Evolutionary conservation across 352 stramenopile genomes (phyloP).

Genomic region (Globisporangium polare): DNA sequence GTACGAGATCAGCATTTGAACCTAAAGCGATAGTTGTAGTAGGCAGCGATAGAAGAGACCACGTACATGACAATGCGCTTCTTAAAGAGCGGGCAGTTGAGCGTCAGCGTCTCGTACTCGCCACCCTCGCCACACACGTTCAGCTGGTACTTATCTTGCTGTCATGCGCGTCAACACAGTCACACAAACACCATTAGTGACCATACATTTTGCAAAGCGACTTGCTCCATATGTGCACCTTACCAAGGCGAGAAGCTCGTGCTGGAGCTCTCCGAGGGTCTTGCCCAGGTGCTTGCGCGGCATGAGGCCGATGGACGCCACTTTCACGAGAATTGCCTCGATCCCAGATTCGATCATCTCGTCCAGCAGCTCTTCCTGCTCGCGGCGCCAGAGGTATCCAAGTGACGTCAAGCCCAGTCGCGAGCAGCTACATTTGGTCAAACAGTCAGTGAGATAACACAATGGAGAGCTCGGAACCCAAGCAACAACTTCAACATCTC

Average conservation of each 20-base stretch:
- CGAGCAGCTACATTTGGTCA: slow-evolving; percentile 57
- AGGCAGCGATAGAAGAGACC: no score
- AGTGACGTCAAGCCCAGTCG: slow-evolving; percentile 94
- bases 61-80: slow-evolving; percentile 89
- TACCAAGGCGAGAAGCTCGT: slow-evolving; percentile 88
- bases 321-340: slow-evolving; percentile 96
- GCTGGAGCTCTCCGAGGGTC: slow-evolving; percentile 85
- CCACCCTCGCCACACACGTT: slow-evolving; percentile 98
- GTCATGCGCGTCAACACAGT: slow-evolving; percentile 1
- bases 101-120: slow-evolving; percentile 99
- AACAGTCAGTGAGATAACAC: background rate
- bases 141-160: slow-evolving; percentile 95
- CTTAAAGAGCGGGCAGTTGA: slow-evolving; percentile 97
- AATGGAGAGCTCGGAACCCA: slow-evolving; percentile 12
- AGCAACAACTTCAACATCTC: background rate
- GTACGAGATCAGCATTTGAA: background rate
- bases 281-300: slow-evolving; percentile 79
- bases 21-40: background rate
- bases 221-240: background rate
- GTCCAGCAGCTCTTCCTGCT: slow-evolving; percentile 90
- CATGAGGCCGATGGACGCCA: slow-evolving; percentile 91
- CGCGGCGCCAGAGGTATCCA: slow-evolving; percentile 94
- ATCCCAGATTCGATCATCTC: slow-evolving; percentile 95
- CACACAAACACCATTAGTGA: background rate
- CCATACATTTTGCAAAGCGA: background rate